phyloP scores from a whole-genome alignment of 768 basidiomycete species.

The Hericium alpestre region DNA sequence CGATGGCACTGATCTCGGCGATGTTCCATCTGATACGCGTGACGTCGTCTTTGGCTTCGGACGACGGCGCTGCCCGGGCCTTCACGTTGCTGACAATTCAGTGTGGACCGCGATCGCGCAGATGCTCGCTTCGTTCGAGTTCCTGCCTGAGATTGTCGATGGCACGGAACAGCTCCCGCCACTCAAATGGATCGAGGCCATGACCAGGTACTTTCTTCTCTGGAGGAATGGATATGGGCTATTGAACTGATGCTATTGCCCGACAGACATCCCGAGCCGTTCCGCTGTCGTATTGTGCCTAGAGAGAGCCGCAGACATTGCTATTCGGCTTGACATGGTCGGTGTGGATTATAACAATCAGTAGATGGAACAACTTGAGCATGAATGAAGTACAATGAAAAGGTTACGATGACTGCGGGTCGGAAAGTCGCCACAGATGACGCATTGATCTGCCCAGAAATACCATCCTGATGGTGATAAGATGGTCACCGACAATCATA shows the following conservation, averaged over 20 bases:
- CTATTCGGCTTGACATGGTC: no score
- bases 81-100: slow-evolving; percentile 51
- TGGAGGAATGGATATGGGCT: no score
- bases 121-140: slow-evolving; percentile 48
- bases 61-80: slow-evolving; percentile 51
- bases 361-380: no score
- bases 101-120: slow-evolving; percentile 47
- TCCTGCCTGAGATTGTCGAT: slow-evolving; percentile 35
- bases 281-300: background rate
- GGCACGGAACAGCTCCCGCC: slow-evolving; percentile 18
- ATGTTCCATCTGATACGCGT: slow-evolving; percentile 30
- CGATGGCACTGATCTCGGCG: slow-evolving; percentile 1
- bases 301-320: background rate
- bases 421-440: no score
- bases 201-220: background rate
- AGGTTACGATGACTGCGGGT: no score
- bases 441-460: no score
- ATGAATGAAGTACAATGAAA: no score
- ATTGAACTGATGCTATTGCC: no score
- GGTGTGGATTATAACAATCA: no score
- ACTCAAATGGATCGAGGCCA: slow-evolving; percentile 17
- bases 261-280: background rate
- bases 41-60: slow-evolving; percentile 35
- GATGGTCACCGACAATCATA: no score
- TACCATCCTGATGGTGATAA: no score